These are phyloP conservation scores for Boletus rubescentipes DNA, from an alignment of 768 basidiomycete species.

Conservation along the genomic window DNA sequence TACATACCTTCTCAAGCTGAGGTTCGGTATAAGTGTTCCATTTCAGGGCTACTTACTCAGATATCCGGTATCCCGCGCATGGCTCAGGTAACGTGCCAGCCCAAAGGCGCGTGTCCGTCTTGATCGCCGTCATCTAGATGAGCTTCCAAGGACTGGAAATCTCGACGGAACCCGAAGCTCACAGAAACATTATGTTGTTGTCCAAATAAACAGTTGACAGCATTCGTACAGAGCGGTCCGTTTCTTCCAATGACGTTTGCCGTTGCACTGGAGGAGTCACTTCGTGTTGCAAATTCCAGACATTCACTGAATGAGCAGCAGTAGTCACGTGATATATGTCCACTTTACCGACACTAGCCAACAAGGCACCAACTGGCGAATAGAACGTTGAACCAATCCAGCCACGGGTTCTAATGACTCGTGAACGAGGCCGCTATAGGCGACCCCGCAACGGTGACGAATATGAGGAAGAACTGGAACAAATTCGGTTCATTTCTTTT, in stretches of 20 bases:
- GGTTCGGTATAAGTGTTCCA: conserved; percentile 8
- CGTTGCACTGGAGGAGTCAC: no score
- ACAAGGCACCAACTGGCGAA: no score
- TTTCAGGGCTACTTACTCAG: conserved; percentile 4
- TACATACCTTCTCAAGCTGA: conserved; percentile 14
- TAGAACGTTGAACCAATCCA: neutral
- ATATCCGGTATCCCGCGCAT: neutral
- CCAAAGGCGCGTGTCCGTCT: conserved; percentile 21
- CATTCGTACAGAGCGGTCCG: neutral
- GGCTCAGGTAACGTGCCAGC: conserved; percentile 10
- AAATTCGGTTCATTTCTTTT: conserved; percentile 50
- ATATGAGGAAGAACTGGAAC: conserved; percentile 65
- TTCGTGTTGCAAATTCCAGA: no score
- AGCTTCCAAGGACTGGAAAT: conserved; percentile 3
- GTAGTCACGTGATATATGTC: conserved; percentile 16
- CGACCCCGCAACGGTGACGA: conserved; percentile 35
- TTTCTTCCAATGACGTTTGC: neutral
- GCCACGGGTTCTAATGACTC: conserved; percentile 21
- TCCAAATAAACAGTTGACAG: neutral
- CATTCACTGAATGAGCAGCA: no score
- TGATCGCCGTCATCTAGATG: conserved; percentile 25
- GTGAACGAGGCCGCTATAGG: conserved; percentile 22
- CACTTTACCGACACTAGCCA: neutral
- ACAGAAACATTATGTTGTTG: neutral
- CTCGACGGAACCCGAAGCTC: conserved; percentile 9